phyloP scores from a whole-genome alignment of 805 yeast genomes.

The Yarrowia hollandica region DNA sequence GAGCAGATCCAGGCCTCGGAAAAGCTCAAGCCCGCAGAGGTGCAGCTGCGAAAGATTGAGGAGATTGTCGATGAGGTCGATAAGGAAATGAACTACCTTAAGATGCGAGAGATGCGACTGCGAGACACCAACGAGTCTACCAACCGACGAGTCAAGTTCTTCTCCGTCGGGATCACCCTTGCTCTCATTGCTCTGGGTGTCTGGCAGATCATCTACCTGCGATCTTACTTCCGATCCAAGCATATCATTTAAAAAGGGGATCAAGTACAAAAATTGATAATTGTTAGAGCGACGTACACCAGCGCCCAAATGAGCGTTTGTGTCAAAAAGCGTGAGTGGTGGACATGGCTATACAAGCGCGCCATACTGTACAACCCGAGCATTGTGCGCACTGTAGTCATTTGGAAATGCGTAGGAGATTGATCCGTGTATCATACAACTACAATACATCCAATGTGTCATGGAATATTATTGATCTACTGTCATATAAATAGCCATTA shows the following conservation, averaged over 20 bases:
- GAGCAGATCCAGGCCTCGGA: slow-evolving; percentile 89
- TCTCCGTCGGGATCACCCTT: slow-evolving; percentile 67
- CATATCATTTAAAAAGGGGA: slow-evolving; percentile 41
- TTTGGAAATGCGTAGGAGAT: too few species aligned
- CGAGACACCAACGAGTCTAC: slow-evolving; percentile 98
- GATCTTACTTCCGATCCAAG: slow-evolving; percentile 73
- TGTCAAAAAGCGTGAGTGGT: too few species aligned
- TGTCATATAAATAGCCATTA: too few species aligned
- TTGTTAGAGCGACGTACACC: too few species aligned
- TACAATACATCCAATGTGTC: too few species aligned
- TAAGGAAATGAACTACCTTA: slow-evolving; percentile 78
- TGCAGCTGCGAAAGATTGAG: slow-evolving; percentile 82
- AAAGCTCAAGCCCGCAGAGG: slow-evolving; percentile 88
- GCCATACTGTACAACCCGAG: too few species aligned
- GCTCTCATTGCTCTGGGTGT: slow-evolving; percentile 76
- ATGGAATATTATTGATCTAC: too few species aligned
- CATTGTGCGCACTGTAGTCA: too few species aligned
- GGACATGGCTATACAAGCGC: too few species aligned
- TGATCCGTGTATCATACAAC: too few species aligned
- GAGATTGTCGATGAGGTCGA: slow-evolving; percentile 81
- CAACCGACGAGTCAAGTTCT: slow-evolving; percentile 86
- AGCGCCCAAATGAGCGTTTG: too few species aligned
- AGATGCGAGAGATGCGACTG: slow-evolving; percentile 82
- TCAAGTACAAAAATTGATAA: slow-evolving; percentile 1
- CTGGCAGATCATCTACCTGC: slow-evolving; percentile 90